These are phyloP conservation scores for Hordeum marinum DNA, from an alignment of 176 grass and related monocot species.

Conservation along the genomic window DNA sequence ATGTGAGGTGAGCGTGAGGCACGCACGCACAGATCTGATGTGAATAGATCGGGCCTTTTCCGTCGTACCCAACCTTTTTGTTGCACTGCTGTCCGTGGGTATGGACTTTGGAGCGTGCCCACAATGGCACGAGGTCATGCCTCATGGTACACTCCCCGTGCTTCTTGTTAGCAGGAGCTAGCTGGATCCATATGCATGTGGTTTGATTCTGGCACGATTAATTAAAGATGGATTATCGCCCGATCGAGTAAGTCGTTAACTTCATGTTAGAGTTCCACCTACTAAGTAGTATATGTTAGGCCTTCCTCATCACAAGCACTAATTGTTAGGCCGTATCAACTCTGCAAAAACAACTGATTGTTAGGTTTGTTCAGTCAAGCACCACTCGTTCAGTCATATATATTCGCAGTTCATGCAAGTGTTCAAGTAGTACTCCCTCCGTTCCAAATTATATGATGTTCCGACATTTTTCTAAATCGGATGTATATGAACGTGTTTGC, in stretches of 20 bases:
- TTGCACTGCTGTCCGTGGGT: neutral
- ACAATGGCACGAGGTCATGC: neutral
- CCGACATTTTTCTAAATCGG: neutral
- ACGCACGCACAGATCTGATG: neutral
- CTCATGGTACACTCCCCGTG: neutral
- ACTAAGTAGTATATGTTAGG: constrained; percentile 7
- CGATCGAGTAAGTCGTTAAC: neutral
- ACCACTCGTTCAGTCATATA: neutral
- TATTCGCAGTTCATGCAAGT: neutral
- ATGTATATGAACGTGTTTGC: neutral
- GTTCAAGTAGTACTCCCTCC: neutral
- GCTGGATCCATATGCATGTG: neutral
- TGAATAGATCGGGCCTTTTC: constrained; percentile 20
- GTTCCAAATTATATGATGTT: neutral
- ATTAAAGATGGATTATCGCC: neutral
- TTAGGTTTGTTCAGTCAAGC: neutral
- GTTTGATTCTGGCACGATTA: neutral
- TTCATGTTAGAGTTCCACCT: neutral
- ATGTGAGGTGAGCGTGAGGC: neutral
- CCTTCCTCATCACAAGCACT: neutral
- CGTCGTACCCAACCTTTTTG: neutral
- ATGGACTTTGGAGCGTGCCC: neutral
- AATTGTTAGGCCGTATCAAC: neutral
- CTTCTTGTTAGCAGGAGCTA: neutral
- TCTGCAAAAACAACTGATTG: neutral